phyloP scores from a whole-genome alignment of 108 stramenopile species.

The Chaetoceros tenuissimus region DNA sequence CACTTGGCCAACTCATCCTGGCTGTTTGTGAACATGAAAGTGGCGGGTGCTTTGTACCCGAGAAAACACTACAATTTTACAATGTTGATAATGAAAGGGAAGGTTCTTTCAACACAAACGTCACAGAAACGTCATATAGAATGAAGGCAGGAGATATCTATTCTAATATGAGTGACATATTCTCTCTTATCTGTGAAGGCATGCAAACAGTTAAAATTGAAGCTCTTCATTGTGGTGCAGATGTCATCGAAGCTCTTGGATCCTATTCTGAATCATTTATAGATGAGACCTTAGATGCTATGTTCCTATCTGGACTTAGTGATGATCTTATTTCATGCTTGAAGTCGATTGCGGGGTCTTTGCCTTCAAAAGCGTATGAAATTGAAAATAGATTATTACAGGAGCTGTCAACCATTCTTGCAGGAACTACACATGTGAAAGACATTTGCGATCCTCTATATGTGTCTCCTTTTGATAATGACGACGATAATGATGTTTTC shows the following conservation, averaged over 20 bases:
- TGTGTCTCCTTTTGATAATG: neutral
- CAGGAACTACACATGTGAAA: constrained; percentile 46
- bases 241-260: constrained; percentile 86
- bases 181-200: constrained; percentile 44
- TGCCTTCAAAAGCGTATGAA: constrained; percentile 54
- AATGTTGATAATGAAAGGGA: constrained; percentile 52
- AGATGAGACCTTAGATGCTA: constrained; percentile 67
- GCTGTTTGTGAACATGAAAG: constrained; percentile 70
- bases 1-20: constrained; percentile 83
- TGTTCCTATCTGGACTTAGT: constrained; percentile 85
- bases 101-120: constrained; percentile 7
- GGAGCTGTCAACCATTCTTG: constrained; percentile 73
- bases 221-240: constrained; percentile 83
- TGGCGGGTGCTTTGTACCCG: constrained; percentile 35
- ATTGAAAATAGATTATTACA: constrained; percentile 85
- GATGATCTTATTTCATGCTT: constrained; percentile 83
- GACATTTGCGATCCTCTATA: constrained; percentile 35
- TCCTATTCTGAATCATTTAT: constrained; percentile 59
- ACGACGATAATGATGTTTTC: neutral
- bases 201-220: constrained; percentile 22
- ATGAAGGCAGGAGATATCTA: constrained; percentile 29
- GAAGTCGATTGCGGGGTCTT: constrained; percentile 56
- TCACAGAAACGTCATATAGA: constrained; percentile 5
- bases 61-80: constrained; percentile 37
- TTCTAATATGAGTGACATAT: constrained; percentile 65